phyloP scores from a whole-genome alignment of 116 monocot species.

The Zostera marina region DNA sequence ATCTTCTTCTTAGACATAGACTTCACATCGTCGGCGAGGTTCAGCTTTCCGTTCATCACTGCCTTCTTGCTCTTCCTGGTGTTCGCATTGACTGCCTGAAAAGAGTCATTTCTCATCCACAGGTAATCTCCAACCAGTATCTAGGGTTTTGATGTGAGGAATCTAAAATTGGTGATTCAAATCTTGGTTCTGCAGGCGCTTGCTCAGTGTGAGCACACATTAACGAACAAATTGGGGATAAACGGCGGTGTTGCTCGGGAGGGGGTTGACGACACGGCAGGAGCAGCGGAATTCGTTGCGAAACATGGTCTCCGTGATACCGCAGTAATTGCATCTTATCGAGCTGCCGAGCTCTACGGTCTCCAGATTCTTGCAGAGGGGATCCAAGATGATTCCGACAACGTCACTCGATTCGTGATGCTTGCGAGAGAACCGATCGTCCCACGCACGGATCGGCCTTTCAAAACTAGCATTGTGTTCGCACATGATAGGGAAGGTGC shows the following conservation, averaged over 20 bases:
- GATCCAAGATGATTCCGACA: slow-evolving; percentile 29
- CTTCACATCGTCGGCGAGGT: slow-evolving; percentile 78
- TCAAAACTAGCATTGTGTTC: slow-evolving; percentile 44
- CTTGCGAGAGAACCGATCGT: slow-evolving; percentile 31
- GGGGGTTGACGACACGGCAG: slow-evolving; percentile 21
- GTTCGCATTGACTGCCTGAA: slow-evolving; percentile 33
- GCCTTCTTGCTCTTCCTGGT: slow-evolving; percentile 55
- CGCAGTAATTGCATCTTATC: slow-evolving; percentile 21
- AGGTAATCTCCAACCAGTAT: too few relatives aligned
- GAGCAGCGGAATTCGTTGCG: slow-evolving; percentile 17
- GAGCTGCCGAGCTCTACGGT: slow-evolving; percentile 35
- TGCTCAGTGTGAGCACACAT: slow-evolving; percentile 59
- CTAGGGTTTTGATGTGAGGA: too few relatives aligned
- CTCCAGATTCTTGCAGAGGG: slow-evolving; percentile 29
- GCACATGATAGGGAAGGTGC: slow-evolving; percentile 19
- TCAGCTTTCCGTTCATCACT: slow-evolving; percentile 72
- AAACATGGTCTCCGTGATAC: slow-evolving; percentile 18
- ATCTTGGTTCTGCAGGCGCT: slow-evolving; percentile 18
- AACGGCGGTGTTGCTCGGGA: slow-evolving; percentile 19
- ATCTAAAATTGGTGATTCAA: neutral
- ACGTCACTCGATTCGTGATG: slow-evolving; percentile 36
- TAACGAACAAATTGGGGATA: slow-evolving; percentile 34
- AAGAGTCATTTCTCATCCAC: slow-evolving; percentile 58
- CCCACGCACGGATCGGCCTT: slow-evolving; percentile 33
- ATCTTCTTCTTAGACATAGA: slow-evolving; percentile 58